Conservation (phyloP, 164 flowering plant genomes). For the Magnolia officinalis region DNA sequence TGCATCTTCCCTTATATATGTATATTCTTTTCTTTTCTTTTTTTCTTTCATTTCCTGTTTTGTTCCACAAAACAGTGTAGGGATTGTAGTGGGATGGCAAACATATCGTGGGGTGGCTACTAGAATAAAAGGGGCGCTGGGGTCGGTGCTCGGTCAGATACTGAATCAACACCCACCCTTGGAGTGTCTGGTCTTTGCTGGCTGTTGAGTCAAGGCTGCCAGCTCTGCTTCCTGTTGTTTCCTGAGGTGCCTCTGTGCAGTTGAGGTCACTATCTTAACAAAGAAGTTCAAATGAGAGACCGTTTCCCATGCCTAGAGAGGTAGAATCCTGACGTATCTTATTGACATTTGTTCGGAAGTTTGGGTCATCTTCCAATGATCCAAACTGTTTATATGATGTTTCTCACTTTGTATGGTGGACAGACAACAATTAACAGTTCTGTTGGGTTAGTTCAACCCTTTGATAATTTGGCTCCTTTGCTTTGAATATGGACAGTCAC, state of each 20-base stretch:
- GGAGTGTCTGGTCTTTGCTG: neutral
- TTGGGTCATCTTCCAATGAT: no score
- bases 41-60: neutral
- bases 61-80: neutral
- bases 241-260: constrained; percentile 74
- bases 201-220: constrained; percentile 19
- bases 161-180: neutral
- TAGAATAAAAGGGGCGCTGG: neutral
- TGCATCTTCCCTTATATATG: neutral
- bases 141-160: neutral
- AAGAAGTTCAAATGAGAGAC: constrained; percentile 90
- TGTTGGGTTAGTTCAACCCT: no score
- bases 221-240: constrained; percentile 69
- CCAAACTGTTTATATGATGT: no score
- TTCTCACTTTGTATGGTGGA: no score
- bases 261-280: constrained; percentile 66
- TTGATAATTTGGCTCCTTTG: no score
- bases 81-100: neutral
- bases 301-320: no score
- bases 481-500: no score
- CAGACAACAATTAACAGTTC: no score
- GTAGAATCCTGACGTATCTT: no score
- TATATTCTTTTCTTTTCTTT: no score
- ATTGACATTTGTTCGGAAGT: no score
- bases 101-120: neutral